These are phyloP conservation scores for Discostella stelligeroides DNA, from an alignment of 108 stramenopile species.

Conservation along the genomic window DNA sequence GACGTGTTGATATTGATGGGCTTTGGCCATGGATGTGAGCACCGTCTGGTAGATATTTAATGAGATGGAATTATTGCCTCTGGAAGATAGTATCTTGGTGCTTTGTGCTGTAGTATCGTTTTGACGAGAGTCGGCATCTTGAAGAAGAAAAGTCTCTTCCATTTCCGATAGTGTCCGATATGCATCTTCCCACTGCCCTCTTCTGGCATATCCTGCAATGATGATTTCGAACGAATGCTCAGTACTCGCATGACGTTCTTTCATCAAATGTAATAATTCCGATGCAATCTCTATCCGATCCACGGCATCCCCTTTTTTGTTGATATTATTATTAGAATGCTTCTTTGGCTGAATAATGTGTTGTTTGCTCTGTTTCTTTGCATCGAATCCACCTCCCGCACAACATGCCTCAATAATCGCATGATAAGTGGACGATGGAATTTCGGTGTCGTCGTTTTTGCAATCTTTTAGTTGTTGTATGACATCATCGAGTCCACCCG, in stretches of 20 bases:
- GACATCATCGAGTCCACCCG: conserved; percentile 23
- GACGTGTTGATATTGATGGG: conserved; percentile 54
- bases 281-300: conserved; percentile 18
- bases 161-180: conserved; percentile 57
- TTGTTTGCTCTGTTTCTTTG: conserved; percentile 24
- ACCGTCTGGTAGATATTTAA: conserved; percentile 64
- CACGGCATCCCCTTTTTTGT: conserved; percentile 13
- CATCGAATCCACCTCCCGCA: conserved; percentile 16
- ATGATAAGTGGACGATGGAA: conserved; percentile 56
- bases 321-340: conserved; percentile 10
- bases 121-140: neutral
- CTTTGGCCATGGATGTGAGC: conserved; percentile 55
- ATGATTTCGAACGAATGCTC: conserved; percentile 62
- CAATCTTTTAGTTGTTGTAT: conserved; percentile 7
- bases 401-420: conserved; percentile 65
- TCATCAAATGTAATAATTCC: conserved; percentile 27
- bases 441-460: neutral
- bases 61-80: conserved; percentile 21
- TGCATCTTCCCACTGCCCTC: conserved; percentile 61
- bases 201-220: conserved; percentile 52
- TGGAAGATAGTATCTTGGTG: conserved; percentile 9
- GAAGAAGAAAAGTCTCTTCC: conserved; percentile 46
- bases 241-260: conserved; percentile 28
- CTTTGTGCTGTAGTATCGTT: neutral
- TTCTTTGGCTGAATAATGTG: conserved; percentile 13